These are phyloP conservation scores for Eucalyptus polyanthemos DNA, from an alignment of 345 rosid genomes.

Conservation along the genomic window DNA sequence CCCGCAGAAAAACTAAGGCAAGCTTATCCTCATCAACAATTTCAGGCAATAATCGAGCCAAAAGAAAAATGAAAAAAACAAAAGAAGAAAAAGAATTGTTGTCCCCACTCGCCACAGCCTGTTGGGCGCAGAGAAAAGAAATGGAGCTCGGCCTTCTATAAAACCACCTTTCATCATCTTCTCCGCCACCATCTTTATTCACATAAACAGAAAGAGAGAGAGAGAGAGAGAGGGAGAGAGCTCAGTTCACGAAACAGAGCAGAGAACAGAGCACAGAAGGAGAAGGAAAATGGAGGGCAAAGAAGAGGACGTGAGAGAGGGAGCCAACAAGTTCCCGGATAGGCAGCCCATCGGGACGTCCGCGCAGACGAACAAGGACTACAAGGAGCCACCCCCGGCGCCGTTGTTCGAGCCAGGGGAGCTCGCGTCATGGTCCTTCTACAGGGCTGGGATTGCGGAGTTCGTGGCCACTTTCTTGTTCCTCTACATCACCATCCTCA, in stretches of 20 bases:
- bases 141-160: not conserved
- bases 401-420: conserved; percentile 58
- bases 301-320: conserved; percentile 59
- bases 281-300: conserved; percentile 37
- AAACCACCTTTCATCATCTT: not conserved
- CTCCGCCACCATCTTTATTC: not conserved
- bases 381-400: conserved; percentile 50
- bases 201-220: not conserved
- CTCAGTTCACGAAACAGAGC: not conserved
- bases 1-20: not conserved
- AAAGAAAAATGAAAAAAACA: not conserved
- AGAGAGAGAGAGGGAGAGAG: not conserved
- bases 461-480: conserved; percentile 55
- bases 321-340: conserved; percentile 63
- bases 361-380: conserved; percentile 41
- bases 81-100: not conserved
- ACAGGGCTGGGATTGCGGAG: conserved; percentile 69
- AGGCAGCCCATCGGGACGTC: conserved; percentile 60
- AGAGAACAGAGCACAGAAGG: not conserved
- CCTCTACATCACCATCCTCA: conserved; percentile 50
- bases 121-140: not conserved
- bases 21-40: not conserved
- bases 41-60: not conserved
- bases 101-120: not conserved
- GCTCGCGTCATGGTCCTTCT: conserved; percentile 59